Conservation (phyloP, 2,329 filamentous ascomycete species). For the Dothideomycetes sp. region DNA sequence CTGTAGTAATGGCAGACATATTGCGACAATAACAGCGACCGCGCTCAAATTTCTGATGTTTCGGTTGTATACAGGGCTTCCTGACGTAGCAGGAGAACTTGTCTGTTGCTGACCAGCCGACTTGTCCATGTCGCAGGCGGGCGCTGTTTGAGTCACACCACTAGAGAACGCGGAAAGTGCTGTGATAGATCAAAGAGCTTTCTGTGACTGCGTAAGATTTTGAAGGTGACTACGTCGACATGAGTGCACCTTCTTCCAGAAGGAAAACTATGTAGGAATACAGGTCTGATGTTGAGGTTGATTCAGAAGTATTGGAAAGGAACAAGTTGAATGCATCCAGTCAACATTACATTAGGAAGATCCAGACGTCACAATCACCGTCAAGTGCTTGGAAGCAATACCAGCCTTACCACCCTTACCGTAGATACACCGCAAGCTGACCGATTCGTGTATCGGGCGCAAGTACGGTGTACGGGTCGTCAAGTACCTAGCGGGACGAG, state of each 20-base stretch:
- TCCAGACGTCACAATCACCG: conserved; percentile 11
- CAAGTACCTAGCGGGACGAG: background rate
- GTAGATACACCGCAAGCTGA: background rate
- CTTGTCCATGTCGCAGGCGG: background rate
- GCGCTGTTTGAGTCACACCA: background rate
- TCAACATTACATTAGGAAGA: conserved; percentile 2
- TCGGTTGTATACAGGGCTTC: background rate
- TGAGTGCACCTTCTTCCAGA: conserved; percentile 1
- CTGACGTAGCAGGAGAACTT: background rate
- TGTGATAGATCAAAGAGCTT: background rate
- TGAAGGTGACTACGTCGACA: background rate
- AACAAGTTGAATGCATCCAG: conserved; percentile 1
- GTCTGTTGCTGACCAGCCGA: background rate
- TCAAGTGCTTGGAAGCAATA: conserved; percentile 11
- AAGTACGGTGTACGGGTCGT: no score
- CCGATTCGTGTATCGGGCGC: background rate
- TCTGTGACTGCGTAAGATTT: background rate
- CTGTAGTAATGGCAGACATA: conserved; percentile 22
- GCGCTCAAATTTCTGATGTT: background rate
- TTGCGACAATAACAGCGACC: conserved; percentile 20
- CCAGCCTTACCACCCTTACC: no score
- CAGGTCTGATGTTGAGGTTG: conserved; percentile 2
- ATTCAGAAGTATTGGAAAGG: background rate
- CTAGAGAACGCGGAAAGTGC: background rate
- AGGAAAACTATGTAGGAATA: conserved; percentile 1